Percentiles rank a stretch among this genome's conserved stretches.
Evolutionary conservation across 257 asterid species (phyloP).

Genomic region (Craterostigma plantagineum): DNA sequence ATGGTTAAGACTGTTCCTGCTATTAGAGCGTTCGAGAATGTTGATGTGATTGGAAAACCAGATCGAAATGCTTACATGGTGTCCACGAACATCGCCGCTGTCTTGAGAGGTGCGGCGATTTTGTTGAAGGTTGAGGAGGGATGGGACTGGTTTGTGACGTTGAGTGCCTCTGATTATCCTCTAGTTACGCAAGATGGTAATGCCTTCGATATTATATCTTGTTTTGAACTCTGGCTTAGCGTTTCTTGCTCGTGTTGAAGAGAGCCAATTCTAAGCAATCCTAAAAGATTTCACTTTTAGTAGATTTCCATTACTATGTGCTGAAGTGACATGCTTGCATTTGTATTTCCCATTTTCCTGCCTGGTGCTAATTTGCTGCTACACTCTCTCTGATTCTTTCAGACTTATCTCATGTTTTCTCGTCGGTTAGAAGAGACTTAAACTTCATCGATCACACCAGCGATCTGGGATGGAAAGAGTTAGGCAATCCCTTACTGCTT

Average conservation of each 20-base stretch:
- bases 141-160: constrained; percentile 95
- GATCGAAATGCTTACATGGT: constrained; percentile 93
- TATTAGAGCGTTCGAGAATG: constrained; percentile 69
- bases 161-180: constrained; percentile 84
- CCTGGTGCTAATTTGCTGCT: not conserved
- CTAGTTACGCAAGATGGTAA: constrained; percentile 90
- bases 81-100: constrained; percentile 64
- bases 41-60: constrained; percentile 90
- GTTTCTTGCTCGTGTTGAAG: not conserved
- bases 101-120: constrained; percentile 68
- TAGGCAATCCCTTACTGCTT: constrained; percentile 39
- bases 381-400: constrained; percentile 11
- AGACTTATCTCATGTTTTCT: constrained; percentile 93
- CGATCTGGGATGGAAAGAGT: constrained; percentile 99
- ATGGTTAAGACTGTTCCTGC: constrained; percentile 62
- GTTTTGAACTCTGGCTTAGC: constrained; percentile 1
- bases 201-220: constrained; percentile 6
- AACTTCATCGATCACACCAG: constrained; percentile 90
- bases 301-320: too few species aligned
- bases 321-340: too few species aligned
- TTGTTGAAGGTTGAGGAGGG: constrained; percentile 63
- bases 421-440: constrained; percentile 66
- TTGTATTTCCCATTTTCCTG: not conserved
- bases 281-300: too few species aligned
- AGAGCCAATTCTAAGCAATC: constrained; percentile 1